Base-by-base conservation (phyloP, 306 rosid species). In the Albizia julibrissin region DNA sequence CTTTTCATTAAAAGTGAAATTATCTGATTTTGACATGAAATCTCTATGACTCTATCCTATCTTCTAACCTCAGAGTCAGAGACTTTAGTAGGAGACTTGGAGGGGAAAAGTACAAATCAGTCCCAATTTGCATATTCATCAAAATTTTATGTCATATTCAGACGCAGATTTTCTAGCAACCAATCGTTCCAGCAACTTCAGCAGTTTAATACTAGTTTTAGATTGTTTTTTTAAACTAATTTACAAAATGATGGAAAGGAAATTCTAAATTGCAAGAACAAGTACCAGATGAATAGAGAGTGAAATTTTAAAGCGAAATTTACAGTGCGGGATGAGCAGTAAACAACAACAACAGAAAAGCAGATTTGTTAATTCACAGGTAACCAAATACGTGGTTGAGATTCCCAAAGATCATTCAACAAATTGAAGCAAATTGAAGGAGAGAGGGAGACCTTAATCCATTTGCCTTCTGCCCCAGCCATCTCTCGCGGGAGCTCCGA, bases 401-500 rank as follows among this genome's bases (percentile, higher is more conserved):
- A 27, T 34, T 2, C 31, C 43, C 58, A 1, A 26, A 34, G 5
- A 15, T 10, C 33, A 47, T 65, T 78, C 16, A 26, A 39, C 26
- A 24, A 22, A 42, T n/a, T 24, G 76, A 26, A 44, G 12, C 3
- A 22, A 58, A 43, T 5, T 37, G 31, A 40, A 5, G 39, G 59
- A 19, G 24, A 52, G 59, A 52, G 59, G 6, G 39, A 61, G 10
- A 94, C 98, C 98, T 92, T 88, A 81, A 86, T 52, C 98, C 97
- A 94, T 69, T 72, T 91, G 69, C 91, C 94, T 67, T 87, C 89
- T 18, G 43, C 79, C 65, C 47, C 58, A 50, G 91, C 90, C 98
- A 94, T 94, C 58, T 87, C 77, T 21, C 77, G 7, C 40, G 10
- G 56, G 78, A 66, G 19, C 46, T 76, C 54, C 10, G 8, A 62